These are phyloP conservation scores for Nepenthes gracilis DNA, from an alignment of 148 eudicot species.

Conservation along the genomic window DNA sequence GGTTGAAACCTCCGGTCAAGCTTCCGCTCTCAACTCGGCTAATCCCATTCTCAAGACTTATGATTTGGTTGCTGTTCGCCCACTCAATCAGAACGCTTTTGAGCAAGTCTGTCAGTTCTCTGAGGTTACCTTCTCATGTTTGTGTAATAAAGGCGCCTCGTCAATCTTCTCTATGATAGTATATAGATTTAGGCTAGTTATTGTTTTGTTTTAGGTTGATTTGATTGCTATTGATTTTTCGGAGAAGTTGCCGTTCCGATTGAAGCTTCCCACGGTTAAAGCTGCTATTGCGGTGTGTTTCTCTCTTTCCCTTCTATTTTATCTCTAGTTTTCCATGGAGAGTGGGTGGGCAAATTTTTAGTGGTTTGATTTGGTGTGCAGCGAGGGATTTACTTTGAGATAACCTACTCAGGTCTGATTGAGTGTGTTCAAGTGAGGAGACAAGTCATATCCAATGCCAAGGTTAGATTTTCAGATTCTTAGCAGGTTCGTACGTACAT, in stretches of 20 bases:
- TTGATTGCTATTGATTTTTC: constrained; percentile 81
- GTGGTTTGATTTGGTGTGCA: constrained; percentile 20
- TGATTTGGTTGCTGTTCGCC: constrained; percentile 73
- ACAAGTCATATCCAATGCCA: constrained; percentile 64
- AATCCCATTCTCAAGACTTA: constrained; percentile 68
- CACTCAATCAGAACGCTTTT: constrained; percentile 61
- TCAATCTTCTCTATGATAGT: not conserved
- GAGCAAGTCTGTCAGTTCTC: constrained; percentile 60
- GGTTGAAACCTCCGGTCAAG: constrained; percentile 44
- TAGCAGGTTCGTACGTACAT: not conserved
- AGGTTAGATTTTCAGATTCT: constrained; percentile 27
- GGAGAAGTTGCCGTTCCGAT: constrained; percentile 64
- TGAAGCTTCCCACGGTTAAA: constrained; percentile 67
- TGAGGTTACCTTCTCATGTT: constrained; percentile 32
- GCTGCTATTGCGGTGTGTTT: constrained; percentile 67
- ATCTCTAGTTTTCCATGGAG: not conserved
- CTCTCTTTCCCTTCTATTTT: not conserved
- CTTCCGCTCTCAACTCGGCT: constrained; percentile 59
- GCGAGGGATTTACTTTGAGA: constrained; percentile 85
- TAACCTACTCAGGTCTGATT: constrained; percentile 58
- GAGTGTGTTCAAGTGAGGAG: constrained; percentile 54
- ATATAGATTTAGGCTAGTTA: not conserved
- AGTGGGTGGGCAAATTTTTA: not conserved
- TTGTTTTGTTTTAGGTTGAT: constrained; percentile 34
- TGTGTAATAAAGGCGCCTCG: too few relatives aligned